Conservation (phyloP, 306 rosid genomes). For the Cucurbita pepo region DNA sequence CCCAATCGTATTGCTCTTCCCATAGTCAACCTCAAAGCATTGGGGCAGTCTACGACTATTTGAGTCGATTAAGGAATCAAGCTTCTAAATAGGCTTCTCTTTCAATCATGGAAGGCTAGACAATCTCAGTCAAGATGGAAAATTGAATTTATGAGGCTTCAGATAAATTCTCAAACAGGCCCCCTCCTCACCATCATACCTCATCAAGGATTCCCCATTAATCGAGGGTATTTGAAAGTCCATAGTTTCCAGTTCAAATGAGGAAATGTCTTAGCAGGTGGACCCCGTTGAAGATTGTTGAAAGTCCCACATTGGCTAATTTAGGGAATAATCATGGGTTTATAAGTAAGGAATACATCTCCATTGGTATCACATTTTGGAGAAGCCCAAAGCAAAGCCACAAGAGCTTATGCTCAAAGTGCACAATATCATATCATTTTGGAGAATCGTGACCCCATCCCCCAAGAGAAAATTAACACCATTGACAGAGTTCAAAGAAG, state of each 20-base stretch:
- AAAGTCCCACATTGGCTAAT: too few relatives aligned
- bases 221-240: neutral
- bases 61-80: neutral
- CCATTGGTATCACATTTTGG: too few relatives aligned
- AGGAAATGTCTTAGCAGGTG: neutral
- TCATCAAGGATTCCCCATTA: neutral
- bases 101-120: neutral
- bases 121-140: neutral
- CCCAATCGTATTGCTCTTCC: neutral
- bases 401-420: too few relatives aligned
- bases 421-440: too few relatives aligned
- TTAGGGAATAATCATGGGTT: too few relatives aligned
- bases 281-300: neutral
- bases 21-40: neutral
- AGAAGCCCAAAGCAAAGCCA: too few relatives aligned
- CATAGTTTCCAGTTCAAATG: neutral
- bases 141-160: neutral
- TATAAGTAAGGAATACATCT: too few relatives aligned
- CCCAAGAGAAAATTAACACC: too few relatives aligned
- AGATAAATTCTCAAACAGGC: neutral
- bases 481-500: neutral
- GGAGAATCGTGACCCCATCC: too few relatives aligned
- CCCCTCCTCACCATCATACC: neutral
- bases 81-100: neutral
- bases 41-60: neutral